Percentiles rank a stretch among this genome's conserved stretches.
phyloP scores from a whole-genome alignment of 2,329 filamentous ascomycete genomes.

The Alternaria brassicae region DNA sequence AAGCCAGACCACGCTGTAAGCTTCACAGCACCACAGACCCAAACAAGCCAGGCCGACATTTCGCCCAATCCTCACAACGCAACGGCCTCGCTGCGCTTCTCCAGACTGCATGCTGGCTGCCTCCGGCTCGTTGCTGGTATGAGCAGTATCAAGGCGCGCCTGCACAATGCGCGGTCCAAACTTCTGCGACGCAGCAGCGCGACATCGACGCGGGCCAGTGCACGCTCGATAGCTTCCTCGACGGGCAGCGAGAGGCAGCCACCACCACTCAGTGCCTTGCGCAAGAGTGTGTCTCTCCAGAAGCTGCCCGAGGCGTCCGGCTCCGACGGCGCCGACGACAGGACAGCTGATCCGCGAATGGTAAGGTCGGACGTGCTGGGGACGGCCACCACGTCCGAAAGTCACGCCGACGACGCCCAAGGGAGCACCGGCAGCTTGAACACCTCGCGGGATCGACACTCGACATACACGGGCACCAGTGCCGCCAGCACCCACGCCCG shows the following conservation, averaged over 20 bases:
- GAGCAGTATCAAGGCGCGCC: constrained; percentile 46
- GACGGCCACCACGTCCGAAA: constrained; percentile 20
- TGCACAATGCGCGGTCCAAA: constrained; percentile 41
- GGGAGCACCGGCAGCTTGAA: constrained; percentile 16
- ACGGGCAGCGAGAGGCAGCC: constrained; percentile 33
- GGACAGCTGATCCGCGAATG: constrained; percentile 24
- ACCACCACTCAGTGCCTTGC: constrained; percentile 26
- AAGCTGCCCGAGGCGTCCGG: constrained; percentile 38
- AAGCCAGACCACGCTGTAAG: neutral
- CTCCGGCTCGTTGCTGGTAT: constrained; percentile 36
- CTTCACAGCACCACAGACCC: constrained; percentile 12
- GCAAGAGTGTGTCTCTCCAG: constrained; percentile 41
- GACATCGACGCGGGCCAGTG: constrained; percentile 29
- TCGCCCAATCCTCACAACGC: neutral
- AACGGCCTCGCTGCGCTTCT: constrained; percentile 9
- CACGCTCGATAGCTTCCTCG: constrained; percentile 35
- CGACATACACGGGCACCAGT: constrained; percentile 19
- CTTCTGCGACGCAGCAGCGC: constrained; percentile 39
- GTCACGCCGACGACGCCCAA: constrained; percentile 26
- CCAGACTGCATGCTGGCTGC: constrained; percentile 27
- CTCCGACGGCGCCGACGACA: constrained; percentile 16
- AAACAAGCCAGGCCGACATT: neutral
- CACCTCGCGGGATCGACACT: constrained; percentile 28
- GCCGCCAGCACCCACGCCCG: constrained; percentile 20
- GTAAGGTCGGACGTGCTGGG: constrained; percentile 37